Evolutionary conservation across 164 flowering plant species (phyloP).

Genomic region (Vitis cinerea): DNA sequence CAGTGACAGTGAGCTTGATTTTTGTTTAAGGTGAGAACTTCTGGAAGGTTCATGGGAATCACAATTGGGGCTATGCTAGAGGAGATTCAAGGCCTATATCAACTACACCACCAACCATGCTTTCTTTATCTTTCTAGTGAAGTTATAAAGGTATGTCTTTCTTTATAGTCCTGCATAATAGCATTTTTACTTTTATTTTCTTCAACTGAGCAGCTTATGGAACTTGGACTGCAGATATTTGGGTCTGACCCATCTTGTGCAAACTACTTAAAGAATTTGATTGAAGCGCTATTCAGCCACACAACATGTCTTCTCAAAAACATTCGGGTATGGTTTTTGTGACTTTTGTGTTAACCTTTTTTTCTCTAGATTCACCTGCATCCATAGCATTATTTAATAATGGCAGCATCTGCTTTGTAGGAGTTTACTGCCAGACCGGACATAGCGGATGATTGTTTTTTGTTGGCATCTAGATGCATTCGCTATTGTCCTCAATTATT

Average conservation of each 20-base stretch:
- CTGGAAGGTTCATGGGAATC: slow-evolving; percentile 83
- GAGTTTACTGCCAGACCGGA: slow-evolving; percentile 95
- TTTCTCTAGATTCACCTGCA: neutral
- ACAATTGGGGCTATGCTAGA: slow-evolving; percentile 93
- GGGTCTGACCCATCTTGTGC: slow-evolving; percentile 97
- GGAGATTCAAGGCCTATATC: slow-evolving; percentile 84
- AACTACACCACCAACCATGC: slow-evolving; percentile 93
- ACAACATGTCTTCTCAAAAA: slow-evolving; percentile 77
- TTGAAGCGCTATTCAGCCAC: slow-evolving; percentile 82
- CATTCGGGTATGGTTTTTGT: slow-evolving; percentile 50
- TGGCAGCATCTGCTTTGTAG: slow-evolving; percentile 33
- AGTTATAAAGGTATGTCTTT: slow-evolving; percentile 79
- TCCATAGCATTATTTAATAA: neutral
- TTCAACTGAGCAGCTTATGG: slow-evolving; percentile 1
- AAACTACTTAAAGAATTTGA: slow-evolving; percentile 62
- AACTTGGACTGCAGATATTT: slow-evolving; percentile 66
- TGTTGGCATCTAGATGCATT: slow-evolving; percentile 94
- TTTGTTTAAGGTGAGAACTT: slow-evolving; percentile 73
- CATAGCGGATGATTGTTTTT: slow-evolving; percentile 95
- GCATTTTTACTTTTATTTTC: neutral
- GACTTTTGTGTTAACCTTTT: slow-evolving; percentile 4
- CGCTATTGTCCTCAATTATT: slow-evolving; percentile 94
- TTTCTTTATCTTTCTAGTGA: slow-evolving; percentile 98
- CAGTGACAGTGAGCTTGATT: neutral
- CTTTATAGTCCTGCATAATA: neutral